Conservation (phyloP, 2,329 filamentous ascomycete species). For the Ceratocystis variospora region DNA sequence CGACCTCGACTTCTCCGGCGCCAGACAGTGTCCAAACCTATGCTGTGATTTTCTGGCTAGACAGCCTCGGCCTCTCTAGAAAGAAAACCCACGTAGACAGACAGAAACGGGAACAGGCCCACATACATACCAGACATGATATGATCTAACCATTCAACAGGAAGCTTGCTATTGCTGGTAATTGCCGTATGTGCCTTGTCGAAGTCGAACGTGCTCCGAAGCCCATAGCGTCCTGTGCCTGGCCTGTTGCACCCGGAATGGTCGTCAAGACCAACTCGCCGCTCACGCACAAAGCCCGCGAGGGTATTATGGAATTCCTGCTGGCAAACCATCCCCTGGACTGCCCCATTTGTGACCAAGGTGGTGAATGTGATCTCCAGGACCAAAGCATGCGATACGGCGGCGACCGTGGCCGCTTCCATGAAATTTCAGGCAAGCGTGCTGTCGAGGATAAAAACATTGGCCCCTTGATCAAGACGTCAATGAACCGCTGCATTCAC, state of each 20-base stretch:
- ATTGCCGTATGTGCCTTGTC: constrained; percentile 98
- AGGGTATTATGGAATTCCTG: constrained; percentile 98
- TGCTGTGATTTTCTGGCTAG: too few relatives aligned
- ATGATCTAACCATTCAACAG: constrained; percentile 32
- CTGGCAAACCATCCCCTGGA: constrained; percentile 92
- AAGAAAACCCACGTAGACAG: neutral
- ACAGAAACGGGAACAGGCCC: neutral
- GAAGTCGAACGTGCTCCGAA: constrained; percentile 95
- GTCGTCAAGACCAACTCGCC: constrained; percentile 97
- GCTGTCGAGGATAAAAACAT: constrained; percentile 99
- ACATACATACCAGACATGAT: neutral
- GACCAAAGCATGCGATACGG: constrained; percentile 99
- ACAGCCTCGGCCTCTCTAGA: too few relatives aligned
- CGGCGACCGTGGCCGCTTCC: constrained; percentile 88
- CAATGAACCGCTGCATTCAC: constrained; percentile 99
- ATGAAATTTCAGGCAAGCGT: constrained; percentile 90
- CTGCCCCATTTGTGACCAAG: constrained; percentile 96
- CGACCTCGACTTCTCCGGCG: constrained; percentile 18
- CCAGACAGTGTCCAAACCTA: constrained; percentile 22
- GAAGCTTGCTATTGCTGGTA: constrained; percentile 97
- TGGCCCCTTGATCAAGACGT: constrained; percentile 94
- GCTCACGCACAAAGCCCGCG: constrained; percentile 89
- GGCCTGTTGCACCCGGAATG: constrained; percentile 98
- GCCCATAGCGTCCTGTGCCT: constrained; percentile 94
- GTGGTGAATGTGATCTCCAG: constrained; percentile 96